Evolutionary conservation across 108 stramenopile genomes (phyloP), one percentile per base, ranked within the genome.

Genomic region (Pseudonitzschia delicatissima): DNA sequence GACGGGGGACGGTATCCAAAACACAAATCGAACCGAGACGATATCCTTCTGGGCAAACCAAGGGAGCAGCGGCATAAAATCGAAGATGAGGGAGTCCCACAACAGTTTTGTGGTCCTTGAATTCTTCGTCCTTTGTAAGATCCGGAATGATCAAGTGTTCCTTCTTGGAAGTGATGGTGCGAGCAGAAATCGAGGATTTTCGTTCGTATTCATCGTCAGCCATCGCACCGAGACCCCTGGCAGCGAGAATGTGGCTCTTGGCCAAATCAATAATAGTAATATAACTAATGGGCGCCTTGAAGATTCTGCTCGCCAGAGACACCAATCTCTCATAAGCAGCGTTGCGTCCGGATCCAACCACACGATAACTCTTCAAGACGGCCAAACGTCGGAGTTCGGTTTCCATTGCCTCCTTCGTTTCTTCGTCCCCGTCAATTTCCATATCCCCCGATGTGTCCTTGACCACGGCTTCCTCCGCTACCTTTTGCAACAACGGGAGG

Each of bases 1-100:
- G 79, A n/a, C 81, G 65, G 2, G 85, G 79, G 42, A 83, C 71
- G 44, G 77, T 66, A 73, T 90, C 90, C 45, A 91, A 79, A 17
- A 91, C 64, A 64, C 93, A 91, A 28, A 91, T 71, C n/a, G 93
- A 87, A 2, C 93, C 93, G 0, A 92, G 45, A 36, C 80, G 77
- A 44, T 75, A 67, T 17, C 85, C 86, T 66, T 86, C 84, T 0
- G 66, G 66, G 25, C 29, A 66, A 29, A 66, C 31, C 34, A 93
- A 72, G 17, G 87, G 82, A 13, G 73, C 82, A 20, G 87, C 88
- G n/a, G 87, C 92, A 64, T 88, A 93, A 64, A 93, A 90, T 58
- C 92, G 77, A 26, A 93, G 66, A 61, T 82, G 49, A n/a, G 87
- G 86, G 11, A 67, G 51, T 0, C 84, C 84, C 5, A 68, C 75